These are phyloP conservation scores for Nothophaeocryptopus gaeumannii DNA, from an alignment of 2,329 filamentous ascomycete species.

Conservation along the genomic window DNA sequence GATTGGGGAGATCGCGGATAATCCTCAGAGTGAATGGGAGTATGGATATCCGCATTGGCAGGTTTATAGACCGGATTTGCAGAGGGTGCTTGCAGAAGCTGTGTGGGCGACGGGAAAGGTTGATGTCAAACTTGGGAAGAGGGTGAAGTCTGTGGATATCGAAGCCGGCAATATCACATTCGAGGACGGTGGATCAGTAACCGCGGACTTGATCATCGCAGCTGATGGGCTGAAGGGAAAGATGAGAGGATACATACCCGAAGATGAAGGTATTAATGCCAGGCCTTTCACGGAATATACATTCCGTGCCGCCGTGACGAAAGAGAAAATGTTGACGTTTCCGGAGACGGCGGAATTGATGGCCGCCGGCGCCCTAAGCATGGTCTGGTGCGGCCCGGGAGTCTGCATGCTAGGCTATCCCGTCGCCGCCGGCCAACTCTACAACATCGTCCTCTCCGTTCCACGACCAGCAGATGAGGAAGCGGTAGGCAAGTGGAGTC, in stretches of 20 bases:
- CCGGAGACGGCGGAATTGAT: constrained; percentile 12
- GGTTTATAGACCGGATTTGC: constrained; percentile 5
- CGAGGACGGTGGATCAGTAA: not conserved
- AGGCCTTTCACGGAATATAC: constrained; percentile 9
- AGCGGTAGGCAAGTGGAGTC: constrained; percentile 8
- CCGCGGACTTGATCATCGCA: constrained; percentile 13
- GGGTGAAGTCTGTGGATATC: constrained; percentile 5
- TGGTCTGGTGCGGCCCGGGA: constrained; percentile 14
- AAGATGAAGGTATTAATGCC: not conserved
- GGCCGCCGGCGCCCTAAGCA: not conserved
- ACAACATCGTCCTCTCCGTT: constrained; percentile 10
- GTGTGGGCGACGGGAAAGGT: not conserved
- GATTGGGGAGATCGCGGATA: constrained; percentile 12
- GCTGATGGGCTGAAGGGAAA: constrained; percentile 11
- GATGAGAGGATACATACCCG: not conserved
- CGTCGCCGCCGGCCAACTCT: constrained; percentile 1
- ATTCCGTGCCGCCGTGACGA: constrained; percentile 10
- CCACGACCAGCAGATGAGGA: constrained; percentile 7
- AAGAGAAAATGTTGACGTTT: constrained; percentile 5
- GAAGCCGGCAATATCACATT: constrained; percentile 2
- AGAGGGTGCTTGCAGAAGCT: constrained; percentile 2
- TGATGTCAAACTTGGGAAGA: not conserved
- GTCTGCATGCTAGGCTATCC: constrained; percentile 9
- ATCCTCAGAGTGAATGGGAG: constrained; percentile 5
- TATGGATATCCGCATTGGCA: constrained; percentile 11